These are phyloP conservation scores for Lagenaria siceraria DNA, from an alignment of 306 rosid genomes.

Conservation along the genomic window DNA sequence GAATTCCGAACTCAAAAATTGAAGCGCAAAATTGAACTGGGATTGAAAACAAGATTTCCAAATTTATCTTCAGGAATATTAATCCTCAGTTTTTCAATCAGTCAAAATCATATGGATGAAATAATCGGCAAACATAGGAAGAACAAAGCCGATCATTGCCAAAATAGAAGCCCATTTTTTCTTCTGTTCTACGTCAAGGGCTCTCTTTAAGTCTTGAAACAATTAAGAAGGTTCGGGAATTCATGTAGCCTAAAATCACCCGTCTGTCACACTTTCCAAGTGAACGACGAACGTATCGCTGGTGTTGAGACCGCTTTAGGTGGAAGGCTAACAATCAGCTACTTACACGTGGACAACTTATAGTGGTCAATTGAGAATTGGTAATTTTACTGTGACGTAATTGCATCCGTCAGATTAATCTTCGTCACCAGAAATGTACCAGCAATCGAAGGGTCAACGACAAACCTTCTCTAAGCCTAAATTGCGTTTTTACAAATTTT, in stretches of 20 bases:
- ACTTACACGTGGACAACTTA: not conserved
- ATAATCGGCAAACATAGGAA: not conserved
- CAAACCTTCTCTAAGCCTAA: not conserved
- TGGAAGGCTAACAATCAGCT: not conserved
- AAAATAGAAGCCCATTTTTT: not conserved
- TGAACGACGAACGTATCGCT: not conserved
- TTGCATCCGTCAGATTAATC: constrained; percentile 2
- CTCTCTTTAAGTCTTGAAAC: too few relatives aligned
- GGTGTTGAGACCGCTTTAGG: not conserved
- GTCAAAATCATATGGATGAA: not conserved
- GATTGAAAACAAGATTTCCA: not conserved
- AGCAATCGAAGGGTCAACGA: not conserved
- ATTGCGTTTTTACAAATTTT: too few relatives aligned
- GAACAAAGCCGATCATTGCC: not conserved
- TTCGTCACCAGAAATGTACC: not conserved
- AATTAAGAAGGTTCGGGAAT: not conserved
- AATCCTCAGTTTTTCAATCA: not conserved
- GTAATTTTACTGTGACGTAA: not conserved
- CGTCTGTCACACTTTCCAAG: not conserved
- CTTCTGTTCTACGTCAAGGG: not conserved
- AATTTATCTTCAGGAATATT: not conserved
- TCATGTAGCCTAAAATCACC: not conserved
- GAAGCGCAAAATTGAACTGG: not conserved
- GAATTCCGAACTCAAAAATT: not conserved
- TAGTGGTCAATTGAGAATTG: not conserved